phyloP scores from a whole-genome alignment of 163 green algal species.

The Prototheca wickerhamii region DNA sequence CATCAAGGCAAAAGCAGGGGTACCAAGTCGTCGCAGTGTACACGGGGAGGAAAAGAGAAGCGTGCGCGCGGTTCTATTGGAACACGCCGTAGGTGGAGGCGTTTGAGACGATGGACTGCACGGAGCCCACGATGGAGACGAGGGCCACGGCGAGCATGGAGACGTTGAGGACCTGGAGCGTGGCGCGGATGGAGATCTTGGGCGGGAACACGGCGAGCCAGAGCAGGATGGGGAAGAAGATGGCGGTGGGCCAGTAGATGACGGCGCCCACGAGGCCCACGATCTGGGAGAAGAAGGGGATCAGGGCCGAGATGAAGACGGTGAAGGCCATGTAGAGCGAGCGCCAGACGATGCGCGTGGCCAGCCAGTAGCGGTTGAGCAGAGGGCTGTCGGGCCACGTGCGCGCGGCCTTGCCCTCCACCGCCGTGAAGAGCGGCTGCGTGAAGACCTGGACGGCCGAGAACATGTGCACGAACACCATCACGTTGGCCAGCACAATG shows the following conservation, averaged over 20 bases:
- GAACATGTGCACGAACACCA: conserved; percentile 31
- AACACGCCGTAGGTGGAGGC: conserved; percentile 2
- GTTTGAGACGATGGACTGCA: conserved; percentile 13
- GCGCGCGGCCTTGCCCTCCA: background rate
- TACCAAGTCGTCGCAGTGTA: too few species aligned
- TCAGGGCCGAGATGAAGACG: conserved; percentile 19
- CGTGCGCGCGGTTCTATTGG: background rate
- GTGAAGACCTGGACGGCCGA: conserved; percentile 15
- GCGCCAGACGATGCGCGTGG: background rate
- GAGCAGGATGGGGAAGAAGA: conserved; percentile 24
- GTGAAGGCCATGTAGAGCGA: conserved; percentile 13
- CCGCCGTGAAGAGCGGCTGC: conserved; percentile 8
- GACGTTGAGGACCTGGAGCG: conserved; percentile 15
- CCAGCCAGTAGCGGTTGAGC: background rate
- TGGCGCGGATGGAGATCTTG: background rate
- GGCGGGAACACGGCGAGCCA: conserved; percentile 8
- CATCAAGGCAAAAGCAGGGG: too few species aligned
- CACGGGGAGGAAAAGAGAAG: background rate
- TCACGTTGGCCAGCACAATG: conserved; percentile 23
- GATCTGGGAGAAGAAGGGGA: conserved; percentile 27
- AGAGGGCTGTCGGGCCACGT: background rate
- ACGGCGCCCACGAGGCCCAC: conserved; percentile 23
- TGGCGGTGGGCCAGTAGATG: conserved; percentile 27
- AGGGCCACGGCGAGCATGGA: conserved; percentile 26
- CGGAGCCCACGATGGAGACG: conserved; percentile 11